These are phyloP conservation scores for Citrus reticulata DNA, from an alignment of 345 rosid genomes.

Conservation along the genomic window DNA sequence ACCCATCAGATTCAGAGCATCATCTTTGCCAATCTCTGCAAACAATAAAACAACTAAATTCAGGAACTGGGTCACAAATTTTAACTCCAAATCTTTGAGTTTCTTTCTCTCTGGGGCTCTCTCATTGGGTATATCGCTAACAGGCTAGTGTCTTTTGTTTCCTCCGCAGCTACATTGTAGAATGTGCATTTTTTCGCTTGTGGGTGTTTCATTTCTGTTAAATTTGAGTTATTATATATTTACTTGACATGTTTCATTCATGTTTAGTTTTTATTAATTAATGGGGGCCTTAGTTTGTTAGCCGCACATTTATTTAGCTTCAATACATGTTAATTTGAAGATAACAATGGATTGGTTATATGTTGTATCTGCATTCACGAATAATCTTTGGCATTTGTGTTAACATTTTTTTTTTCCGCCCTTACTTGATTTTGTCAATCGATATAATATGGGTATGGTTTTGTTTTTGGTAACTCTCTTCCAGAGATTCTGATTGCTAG, in stretches of 20 bases:
- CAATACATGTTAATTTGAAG: neutral
- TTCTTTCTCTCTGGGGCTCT: constrained; percentile 65
- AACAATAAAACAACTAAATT: constrained; percentile 13
- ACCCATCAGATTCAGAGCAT: constrained; percentile 16
- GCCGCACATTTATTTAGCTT: neutral
- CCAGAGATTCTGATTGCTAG: neutral
- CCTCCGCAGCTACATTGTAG: neutral
- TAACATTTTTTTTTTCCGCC: neutral
- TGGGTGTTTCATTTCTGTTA: neutral
- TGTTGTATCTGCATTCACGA: neutral
- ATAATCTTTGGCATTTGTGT: neutral
- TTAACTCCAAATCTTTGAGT: constrained; percentile 53
- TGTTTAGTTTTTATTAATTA: neutral
- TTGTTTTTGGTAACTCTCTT: neutral
- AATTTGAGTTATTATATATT: neutral
- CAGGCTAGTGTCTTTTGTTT: constrained; percentile 34
- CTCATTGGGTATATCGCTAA: constrained; percentile 50
- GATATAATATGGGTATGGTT: neutral
- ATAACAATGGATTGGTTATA: neutral
- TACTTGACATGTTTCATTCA: neutral
- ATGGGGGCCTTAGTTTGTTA: neutral
- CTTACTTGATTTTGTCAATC: neutral
- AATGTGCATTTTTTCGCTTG: neutral
- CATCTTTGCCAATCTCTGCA: constrained; percentile 16
- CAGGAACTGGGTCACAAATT: constrained; percentile 34